Conservation (phyloP, 2,329 filamentous ascomycete species). For the Parasarocladium wereldwijsianum region DNA sequence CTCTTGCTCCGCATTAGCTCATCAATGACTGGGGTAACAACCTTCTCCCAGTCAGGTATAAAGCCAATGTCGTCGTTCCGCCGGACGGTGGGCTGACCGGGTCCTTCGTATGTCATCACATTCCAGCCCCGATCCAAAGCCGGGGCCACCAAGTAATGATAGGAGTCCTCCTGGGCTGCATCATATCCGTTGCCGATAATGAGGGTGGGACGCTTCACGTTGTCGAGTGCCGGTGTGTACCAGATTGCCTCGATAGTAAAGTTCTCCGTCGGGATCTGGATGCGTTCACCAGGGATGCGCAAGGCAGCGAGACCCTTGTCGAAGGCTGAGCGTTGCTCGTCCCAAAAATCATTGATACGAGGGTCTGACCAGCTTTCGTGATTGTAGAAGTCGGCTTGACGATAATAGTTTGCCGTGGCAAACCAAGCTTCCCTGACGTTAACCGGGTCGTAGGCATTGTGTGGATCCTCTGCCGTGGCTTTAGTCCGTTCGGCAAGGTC, state of each 20-base stretch:
- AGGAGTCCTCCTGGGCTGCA: slow-evolving; percentile 26
- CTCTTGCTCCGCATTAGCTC: slow-evolving; percentile 11
- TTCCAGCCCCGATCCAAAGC: slow-evolving; percentile 25
- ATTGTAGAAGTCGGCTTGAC: slow-evolving; percentile 21
- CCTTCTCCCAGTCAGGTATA: slow-evolving; percentile 27
- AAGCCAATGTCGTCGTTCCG: slow-evolving; percentile 27
- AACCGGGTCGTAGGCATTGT: slow-evolving; percentile 6
- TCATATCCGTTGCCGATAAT: slow-evolving; percentile 28
- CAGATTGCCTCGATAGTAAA: slow-evolving; percentile 22
- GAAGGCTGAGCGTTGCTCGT: slow-evolving; percentile 17
- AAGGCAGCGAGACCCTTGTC: slow-evolving; percentile 19
- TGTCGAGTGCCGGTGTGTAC: slow-evolving; percentile 9
- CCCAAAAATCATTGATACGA: slow-evolving; percentile 18
- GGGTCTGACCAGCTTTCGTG: slow-evolving; percentile 20
- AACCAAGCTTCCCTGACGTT: slow-evolving; percentile 13
- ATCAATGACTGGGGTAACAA: slow-evolving; percentile 25
- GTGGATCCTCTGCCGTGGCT: slow-evolving; percentile 5
- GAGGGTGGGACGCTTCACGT: slow-evolving; percentile 18
- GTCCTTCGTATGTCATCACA: slow-evolving; percentile 29
- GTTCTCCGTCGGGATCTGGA: slow-evolving; percentile 10
- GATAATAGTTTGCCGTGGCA: slow-evolving; percentile 21
- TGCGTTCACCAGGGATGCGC: slow-evolving; percentile 9
- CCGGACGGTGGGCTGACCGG: slow-evolving; percentile 25
- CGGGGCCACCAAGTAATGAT: slow-evolving; percentile 19
- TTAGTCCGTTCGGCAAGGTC: slow-evolving; percentile 6